A percentile compares a stretch with the other conserved stretches of the same genome.
Evolutionary conservation across 2,329 filamentous ascomycete genomes (phyloP).

Genomic region (Blastomyces silverae): DNA sequence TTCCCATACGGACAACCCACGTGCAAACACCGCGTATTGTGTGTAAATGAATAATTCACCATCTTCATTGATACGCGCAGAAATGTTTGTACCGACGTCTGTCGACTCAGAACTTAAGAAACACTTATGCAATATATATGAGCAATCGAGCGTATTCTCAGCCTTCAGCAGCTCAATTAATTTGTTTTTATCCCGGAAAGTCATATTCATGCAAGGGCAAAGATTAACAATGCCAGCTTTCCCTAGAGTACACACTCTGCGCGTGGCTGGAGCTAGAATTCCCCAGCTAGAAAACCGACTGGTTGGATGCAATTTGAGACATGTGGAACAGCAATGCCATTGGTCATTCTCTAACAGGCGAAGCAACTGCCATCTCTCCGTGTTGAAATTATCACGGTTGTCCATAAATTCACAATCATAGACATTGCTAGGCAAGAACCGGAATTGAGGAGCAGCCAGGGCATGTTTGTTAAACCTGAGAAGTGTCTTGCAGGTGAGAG

Average conservation of each 20-base stretch:
- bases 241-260: slow-evolving; percentile 6
- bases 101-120: background rate
- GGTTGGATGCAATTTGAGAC: slow-evolving; percentile 8
- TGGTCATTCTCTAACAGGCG: slow-evolving; percentile 6
- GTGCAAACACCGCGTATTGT: slow-evolving; percentile 1
- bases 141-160: background rate
- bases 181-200: slow-evolving; percentile 5
- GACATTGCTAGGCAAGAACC: background rate
- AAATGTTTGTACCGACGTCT: background rate
- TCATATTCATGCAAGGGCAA: slow-evolving; percentile 8
- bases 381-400: background rate
- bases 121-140: background rate
- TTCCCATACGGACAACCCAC: background rate
- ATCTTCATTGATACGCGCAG: background rate
- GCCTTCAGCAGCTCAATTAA: slow-evolving; percentile 6
- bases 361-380: slow-evolving; percentile 10
- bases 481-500: slow-evolving; percentile 11
- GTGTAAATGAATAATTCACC: slow-evolving; percentile 10
- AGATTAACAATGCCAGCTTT: slow-evolving; percentile 10
- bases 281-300: background rate
- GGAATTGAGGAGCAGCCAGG: background rate
- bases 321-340: slow-evolving; percentile 11
- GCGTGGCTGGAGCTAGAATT: background rate
- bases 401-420: background rate
- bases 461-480: slow-evolving; percentile 1